A percentile compares a stretch with the other conserved stretches of the same genome.
Evolutionary conservation across 257 asterid species (phyloP).

Genomic region (Parsonsia alboflavescens): DNA sequence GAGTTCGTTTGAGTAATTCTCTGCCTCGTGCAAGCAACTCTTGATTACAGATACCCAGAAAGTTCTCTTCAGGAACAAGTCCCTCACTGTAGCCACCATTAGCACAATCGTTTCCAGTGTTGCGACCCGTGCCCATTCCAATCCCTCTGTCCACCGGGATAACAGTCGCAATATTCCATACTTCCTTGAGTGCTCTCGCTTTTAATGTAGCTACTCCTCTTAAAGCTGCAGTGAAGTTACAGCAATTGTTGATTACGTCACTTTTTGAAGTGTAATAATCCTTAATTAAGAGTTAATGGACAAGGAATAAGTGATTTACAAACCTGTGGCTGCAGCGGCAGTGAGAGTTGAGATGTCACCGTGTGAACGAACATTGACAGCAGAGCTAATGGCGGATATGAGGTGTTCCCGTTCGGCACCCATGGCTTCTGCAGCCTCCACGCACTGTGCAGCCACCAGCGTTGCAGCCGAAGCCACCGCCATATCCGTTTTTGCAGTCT

Average conservation of each 20-base stretch:
- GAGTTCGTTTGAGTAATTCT: conserved; percentile 90
- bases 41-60: conserved; percentile 87
- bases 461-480: conserved; percentile 99
- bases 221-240: conserved; percentile 38
- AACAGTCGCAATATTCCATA: conserved; percentile 89
- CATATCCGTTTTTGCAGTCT: conserved; percentile 71
- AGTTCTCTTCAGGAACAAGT: conserved; percentile 68
- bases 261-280: background rate
- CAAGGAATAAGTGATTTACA: background rate
- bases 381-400: conserved; percentile 89
- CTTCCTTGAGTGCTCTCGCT: conserved; percentile 93
- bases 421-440: conserved; percentile 91
- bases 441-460: conserved; percentile 91
- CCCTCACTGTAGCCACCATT: conserved; percentile 46
- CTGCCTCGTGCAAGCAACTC: conserved; percentile 86
- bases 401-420: conserved; percentile 97
- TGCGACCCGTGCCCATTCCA: conserved; percentile 32
- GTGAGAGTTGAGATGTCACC: conserved; percentile 96
- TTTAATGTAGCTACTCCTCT: conserved; percentile 95
- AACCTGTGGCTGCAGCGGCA: conserved; percentile 97
- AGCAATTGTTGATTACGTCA: background rate
- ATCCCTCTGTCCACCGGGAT: conserved; percentile 63
- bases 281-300: no score
- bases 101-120: conserved; percentile 33
- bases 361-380: conserved; percentile 77